Percentiles rank a stretch among this genome's conserved stretches.
These are phyloP conservation scores for Hyphodiscus hymeniophilus DNA, from an alignment of 495 filamentous ascomycete genomes.

Conservation along the genomic window DNA sequence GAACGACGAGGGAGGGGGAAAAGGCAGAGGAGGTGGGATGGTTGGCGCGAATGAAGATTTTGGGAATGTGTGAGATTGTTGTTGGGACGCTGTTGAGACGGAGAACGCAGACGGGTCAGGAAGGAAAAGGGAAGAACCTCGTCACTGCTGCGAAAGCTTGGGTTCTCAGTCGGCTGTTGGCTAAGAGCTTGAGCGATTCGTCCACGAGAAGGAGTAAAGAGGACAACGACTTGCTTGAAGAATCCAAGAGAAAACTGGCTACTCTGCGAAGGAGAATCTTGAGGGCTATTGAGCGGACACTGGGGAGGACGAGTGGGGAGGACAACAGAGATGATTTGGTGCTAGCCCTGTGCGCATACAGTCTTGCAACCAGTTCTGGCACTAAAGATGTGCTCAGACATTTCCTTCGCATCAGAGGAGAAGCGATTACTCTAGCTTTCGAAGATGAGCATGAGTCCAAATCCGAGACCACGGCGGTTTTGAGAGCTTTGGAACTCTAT, in stretches of 20 bases:
- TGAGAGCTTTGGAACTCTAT: constrained; percentile 61
- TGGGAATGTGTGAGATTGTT: constrained; percentile 32
- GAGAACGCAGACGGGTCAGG: constrained; percentile 22
- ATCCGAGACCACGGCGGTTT: constrained; percentile 35
- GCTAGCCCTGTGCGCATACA: constrained; percentile 71
- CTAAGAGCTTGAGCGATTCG: constrained; percentile 55
- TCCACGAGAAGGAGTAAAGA: constrained; percentile 24
- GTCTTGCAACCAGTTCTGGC: constrained; percentile 72
- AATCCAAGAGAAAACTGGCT: constrained; percentile 52
- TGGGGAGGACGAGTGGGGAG: constrained; percentile 40
- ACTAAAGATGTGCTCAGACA: constrained; percentile 72
- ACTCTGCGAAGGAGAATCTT: constrained; percentile 53
- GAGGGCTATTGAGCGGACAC: constrained; percentile 55
- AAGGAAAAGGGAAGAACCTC: constrained; percentile 45
- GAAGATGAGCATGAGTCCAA: constrained; percentile 28
- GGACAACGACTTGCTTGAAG: constrained; percentile 45
- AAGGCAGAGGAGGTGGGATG: constrained; percentile 13
- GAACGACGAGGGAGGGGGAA: constrained; percentile 34
- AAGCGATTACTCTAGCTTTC: constrained; percentile 54
- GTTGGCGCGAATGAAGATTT: constrained; percentile 31
- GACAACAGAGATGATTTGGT: constrained; percentile 44
- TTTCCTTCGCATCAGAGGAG: constrained; percentile 68
- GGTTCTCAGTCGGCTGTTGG: constrained; percentile 63
- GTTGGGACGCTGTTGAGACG: constrained; percentile 27
- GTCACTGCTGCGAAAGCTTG: constrained; percentile 69